Conservation (phyloP, 2,329 filamentous ascomycete species). For the Aspergillus clavatus region DNA sequence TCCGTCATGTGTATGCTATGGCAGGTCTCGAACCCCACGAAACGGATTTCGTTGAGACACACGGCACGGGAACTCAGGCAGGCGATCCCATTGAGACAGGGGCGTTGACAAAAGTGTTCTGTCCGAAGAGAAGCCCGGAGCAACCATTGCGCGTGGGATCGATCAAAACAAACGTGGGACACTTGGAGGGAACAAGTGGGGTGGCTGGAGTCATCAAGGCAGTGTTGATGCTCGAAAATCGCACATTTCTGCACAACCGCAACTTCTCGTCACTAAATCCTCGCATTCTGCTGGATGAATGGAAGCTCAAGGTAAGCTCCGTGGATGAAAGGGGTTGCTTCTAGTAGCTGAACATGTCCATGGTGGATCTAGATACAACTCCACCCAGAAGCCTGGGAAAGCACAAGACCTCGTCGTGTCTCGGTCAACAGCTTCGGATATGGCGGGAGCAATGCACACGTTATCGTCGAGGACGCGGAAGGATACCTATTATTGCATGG, state of each 20-base stretch:
- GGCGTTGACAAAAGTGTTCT: conserved; percentile 26
- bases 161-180: conserved; percentile 23
- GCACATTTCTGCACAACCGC: conserved; percentile 41
- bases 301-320: conserved; percentile 30
- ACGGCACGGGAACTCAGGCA: conserved; percentile 32
- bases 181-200: conserved; percentile 21
- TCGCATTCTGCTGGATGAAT: conserved; percentile 31
- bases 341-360: background rate
- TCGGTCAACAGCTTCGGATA: conserved; percentile 44
- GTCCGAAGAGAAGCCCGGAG: conserved; percentile 10
- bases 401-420: conserved; percentile 12
- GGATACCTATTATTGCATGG: conserved; percentile 5
- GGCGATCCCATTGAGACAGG: conserved; percentile 32
- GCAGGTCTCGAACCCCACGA: conserved; percentile 22
- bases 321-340: too few species aligned
- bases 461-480: conserved; percentile 33
- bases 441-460: conserved; percentile 45
- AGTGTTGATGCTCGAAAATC: conserved; percentile 42
- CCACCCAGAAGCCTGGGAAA: conserved; percentile 15
- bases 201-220: conserved; percentile 34
- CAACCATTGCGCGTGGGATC: conserved; percentile 17
- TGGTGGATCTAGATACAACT: conserved; percentile 13
- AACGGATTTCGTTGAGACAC: conserved; percentile 26
- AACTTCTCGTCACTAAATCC: conserved; percentile 41
- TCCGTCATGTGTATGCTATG: conserved; percentile 27